A percentile compares a stretch with the other conserved stretches of the same genome.
These are phyloP conservation scores for Podaxis rugospora DNA, from an alignment of 768 basidiomycete genomes.

Conservation along the genomic window DNA sequence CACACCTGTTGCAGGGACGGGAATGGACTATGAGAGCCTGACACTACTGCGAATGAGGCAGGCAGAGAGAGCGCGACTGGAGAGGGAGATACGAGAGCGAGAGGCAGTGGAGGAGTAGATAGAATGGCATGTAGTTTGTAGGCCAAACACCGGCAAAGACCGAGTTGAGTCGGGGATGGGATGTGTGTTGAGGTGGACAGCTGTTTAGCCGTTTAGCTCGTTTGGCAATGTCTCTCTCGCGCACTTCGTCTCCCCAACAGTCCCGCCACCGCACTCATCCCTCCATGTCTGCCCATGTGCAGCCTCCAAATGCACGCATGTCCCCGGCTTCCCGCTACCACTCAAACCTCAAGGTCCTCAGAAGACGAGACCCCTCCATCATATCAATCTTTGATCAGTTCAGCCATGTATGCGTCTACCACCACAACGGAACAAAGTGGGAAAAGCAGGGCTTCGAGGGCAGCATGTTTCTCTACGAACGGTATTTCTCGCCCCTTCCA, in stretches of 20 bases:
- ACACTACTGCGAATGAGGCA: slow-evolving; percentile 79
- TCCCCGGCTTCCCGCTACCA: slow-evolving; percentile 62
- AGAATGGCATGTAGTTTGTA: background rate
- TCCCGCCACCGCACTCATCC: slow-evolving; percentile 23
- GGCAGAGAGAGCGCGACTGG: slow-evolving; percentile 73
- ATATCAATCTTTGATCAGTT: slow-evolving; percentile 82
- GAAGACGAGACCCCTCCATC: slow-evolving; percentile 76
- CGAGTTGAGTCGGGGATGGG: background rate
- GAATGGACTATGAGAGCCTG: slow-evolving; percentile 73
- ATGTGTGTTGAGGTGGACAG: background rate
- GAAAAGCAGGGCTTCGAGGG: slow-evolving; percentile 82
- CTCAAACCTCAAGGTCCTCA: slow-evolving; percentile 77
- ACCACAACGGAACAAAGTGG: slow-evolving; percentile 72
- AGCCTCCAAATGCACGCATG: slow-evolving; percentile 43
- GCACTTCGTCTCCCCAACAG: slow-evolving; percentile 9
- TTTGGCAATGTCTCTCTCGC: background rate
- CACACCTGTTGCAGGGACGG: slow-evolving; percentile 23
- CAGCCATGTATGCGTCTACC: slow-evolving; percentile 82
- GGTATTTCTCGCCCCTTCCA: slow-evolving; percentile 40
- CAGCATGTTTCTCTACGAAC: slow-evolving; percentile 86
- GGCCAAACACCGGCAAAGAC: slow-evolving; percentile 2
- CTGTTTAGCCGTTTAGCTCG: background rate
- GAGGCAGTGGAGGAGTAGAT: slow-evolving; percentile 43
- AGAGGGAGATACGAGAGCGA: slow-evolving; percentile 70
- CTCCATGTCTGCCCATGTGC: slow-evolving; percentile 21